Evolutionary conservation across 2,329 filamentous ascomycete genomes (phyloP).

Genomic region (Aspergillus quadricinctus): DNA sequence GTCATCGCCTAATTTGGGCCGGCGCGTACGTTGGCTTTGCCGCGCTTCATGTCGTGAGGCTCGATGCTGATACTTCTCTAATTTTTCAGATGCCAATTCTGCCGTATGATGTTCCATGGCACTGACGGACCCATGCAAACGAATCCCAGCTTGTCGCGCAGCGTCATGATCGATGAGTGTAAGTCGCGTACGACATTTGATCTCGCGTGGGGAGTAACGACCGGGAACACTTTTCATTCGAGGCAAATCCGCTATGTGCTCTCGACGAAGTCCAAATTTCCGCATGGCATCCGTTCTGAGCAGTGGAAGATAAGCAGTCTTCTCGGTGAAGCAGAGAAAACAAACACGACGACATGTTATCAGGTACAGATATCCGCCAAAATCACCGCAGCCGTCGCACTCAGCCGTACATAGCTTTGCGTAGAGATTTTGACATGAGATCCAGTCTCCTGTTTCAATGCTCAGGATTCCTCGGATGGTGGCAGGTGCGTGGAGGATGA

Average conservation of each 20-base stretch:
- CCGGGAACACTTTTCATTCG: constrained; percentile 11
- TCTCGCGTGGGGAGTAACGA: constrained; percentile 9
- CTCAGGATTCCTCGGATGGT: constrained; percentile 25
- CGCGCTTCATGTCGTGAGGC: neutral
- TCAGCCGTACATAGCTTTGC: constrained; percentile 25
- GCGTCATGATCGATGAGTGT: constrained; percentile 8
- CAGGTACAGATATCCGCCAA: constrained; percentile 24
- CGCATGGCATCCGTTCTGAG: constrained; percentile 6
- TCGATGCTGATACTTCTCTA: neutral
- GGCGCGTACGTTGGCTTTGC: constrained; percentile 3
- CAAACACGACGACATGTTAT: constrained; percentile 28
- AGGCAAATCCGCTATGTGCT: constrained; percentile 5
- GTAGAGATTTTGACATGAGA: constrained; percentile 31
- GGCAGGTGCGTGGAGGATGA: constrained; percentile 28
- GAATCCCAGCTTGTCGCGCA: constrained; percentile 8
- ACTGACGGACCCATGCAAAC: constrained; percentile 4
- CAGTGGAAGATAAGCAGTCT: constrained; percentile 28
- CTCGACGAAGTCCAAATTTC: constrained; percentile 8
- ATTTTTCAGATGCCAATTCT: constrained; percentile 2
- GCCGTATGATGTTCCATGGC: constrained; percentile 5
- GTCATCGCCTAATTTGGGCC: constrained; percentile 5
- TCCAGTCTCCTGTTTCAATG: constrained; percentile 24
- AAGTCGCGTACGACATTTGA: constrained; percentile 4
- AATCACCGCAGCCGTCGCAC: constrained; percentile 35
- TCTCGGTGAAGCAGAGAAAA: constrained; percentile 33